Percentiles rank a stretch among this genome's conserved stretches.
Conservation (phyloP, 345 rosid species). For the Capsella bursapastoris region DNA sequence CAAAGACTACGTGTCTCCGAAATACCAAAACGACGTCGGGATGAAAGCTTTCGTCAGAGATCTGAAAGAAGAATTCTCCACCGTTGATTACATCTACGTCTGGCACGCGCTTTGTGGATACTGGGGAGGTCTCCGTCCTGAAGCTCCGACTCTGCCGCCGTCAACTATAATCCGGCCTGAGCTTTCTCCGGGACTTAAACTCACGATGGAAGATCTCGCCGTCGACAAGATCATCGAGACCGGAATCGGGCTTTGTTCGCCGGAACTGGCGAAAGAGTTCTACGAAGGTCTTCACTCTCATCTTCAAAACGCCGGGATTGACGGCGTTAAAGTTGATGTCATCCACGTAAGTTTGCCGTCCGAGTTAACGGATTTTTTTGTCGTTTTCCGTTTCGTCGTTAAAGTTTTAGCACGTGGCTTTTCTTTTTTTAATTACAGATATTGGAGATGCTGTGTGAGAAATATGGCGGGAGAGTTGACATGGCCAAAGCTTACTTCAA, state of each 20-base stretch:
- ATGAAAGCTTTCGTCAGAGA: conserved; percentile 84
- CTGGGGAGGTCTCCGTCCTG: conserved; percentile 94
- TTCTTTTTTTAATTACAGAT: conserved; percentile 46
- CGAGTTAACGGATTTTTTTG: background rate
- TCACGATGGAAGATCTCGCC: conserved; percentile 88
- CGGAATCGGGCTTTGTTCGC: conserved; percentile 76
- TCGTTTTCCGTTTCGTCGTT: background rate
- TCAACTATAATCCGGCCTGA: conserved; percentile 53
- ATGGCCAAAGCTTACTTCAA: conserved; percentile 82
- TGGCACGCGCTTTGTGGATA: conserved; percentile 98
- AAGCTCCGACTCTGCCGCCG: conserved; percentile 66
- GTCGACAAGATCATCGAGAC: conserved; percentile 82
- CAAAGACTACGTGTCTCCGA: conserved; percentile 65
- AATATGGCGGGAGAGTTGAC: conserved; percentile 92
- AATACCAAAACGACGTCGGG: conserved; percentile 49
- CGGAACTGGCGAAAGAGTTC: conserved; percentile 68
- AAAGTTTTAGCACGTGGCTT: background rate
- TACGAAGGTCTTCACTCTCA: conserved; percentile 90
- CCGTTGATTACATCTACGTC: conserved; percentile 80
- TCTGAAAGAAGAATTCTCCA: conserved; percentile 72
- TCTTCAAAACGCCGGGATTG: conserved; percentile 67
- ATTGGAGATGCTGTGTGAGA: conserved; percentile 85
- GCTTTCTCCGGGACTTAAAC: conserved; percentile 73
- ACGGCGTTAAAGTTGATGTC: conserved; percentile 99
- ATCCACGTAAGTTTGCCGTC: conserved; percentile 71